Base-by-base conservation (phyloP, 768 basidiomycete genomes). In the Candolleomyces eurysporus region DNA sequence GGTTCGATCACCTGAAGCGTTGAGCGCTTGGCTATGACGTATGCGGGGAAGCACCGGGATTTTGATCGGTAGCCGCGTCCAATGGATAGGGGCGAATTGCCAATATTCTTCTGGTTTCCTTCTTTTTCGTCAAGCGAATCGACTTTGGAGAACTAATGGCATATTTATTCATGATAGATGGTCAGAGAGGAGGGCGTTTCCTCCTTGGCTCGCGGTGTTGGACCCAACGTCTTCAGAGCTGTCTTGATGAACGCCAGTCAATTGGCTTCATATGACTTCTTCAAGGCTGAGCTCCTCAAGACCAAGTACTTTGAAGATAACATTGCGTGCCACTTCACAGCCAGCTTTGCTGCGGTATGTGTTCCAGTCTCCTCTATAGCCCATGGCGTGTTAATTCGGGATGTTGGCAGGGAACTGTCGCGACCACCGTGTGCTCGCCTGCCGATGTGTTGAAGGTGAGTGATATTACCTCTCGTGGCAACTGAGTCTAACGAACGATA, bases 211-310 rank as follows among this genome's bases (percentile, higher is more conserved):
- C 86, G 94, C 32, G 94, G 94, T 22, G 80, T 91, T 5, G 87
- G 82, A 3, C 94, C 94, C 0, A 96, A 96, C 66, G 87, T 94
- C 6, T 88, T 94, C 71, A 84, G 94, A 71, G 89, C 93, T 0
- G 69, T 94, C 14, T 73, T 96, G 63, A 95, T 95, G 93, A 96
- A 95, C 72, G 91, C 92, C 53, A 91, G 89, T 76, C 94, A 96
- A 72, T 85, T 96, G 26, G 94, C 92, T 1, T 93, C 92, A 87
- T 96, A 96, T 68, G 94, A 96, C 72, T 93, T 91, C 72, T 94
- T 94, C 84, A 96, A 96, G 73, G 80, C 87, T 3, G 88, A 92
- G 68, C 77, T 96, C 5, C 73, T 95, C 53, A 87, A 87, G 72
- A 86, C 85, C 3, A 65, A 72, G 7, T 86, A 89, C 69, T 89